phyloP scores from a whole-genome alignment of 1,284 basidiomycete genomes.

The Cerioporus squamosus region DNA sequence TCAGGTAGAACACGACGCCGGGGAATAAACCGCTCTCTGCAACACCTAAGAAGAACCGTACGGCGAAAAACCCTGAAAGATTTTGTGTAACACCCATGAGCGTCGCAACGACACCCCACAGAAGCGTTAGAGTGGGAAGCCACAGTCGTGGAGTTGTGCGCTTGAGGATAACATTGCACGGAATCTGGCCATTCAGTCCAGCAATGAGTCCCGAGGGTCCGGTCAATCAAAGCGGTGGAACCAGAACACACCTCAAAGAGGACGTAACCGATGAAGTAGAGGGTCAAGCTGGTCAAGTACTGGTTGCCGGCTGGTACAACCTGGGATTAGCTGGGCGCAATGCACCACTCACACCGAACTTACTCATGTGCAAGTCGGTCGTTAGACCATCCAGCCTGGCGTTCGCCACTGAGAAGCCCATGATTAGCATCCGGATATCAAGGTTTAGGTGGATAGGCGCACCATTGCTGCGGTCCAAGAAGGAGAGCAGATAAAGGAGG shows the following conservation, averaged over 20 bases:
- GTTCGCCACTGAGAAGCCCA: slow-evolving; percentile 60
- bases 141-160: slow-evolving; percentile 49
- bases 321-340: background rate
- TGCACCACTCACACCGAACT: background rate
- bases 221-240: no score
- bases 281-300: slow-evolving; percentile 45
- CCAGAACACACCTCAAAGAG: slow-evolving; percentile 43
- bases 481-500: slow-evolving; percentile 68
- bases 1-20: slow-evolving; percentile 56
- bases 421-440: slow-evolving; percentile 29
- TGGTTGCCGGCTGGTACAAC: slow-evolving; percentile 29
- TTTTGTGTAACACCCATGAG: slow-evolving; percentile 58
- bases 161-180: slow-evolving; percentile 34
- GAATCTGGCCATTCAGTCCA: slow-evolving; percentile 46
- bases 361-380: slow-evolving; percentile 15
- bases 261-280: slow-evolving; percentile 71
- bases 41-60: slow-evolving; percentile 56
- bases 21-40: slow-evolving; percentile 50
- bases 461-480: slow-evolving; percentile 54
- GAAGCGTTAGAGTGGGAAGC: slow-evolving; percentile 30
- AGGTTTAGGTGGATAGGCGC: background rate
- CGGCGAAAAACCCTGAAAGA: slow-evolving; percentile 21
- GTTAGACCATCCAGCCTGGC: slow-evolving; percentile 48
- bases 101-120: slow-evolving; percentile 44
- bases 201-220: no score